Conservation (phyloP, 768 basidiomycete species). For the Suillus hirtellus region DNA sequence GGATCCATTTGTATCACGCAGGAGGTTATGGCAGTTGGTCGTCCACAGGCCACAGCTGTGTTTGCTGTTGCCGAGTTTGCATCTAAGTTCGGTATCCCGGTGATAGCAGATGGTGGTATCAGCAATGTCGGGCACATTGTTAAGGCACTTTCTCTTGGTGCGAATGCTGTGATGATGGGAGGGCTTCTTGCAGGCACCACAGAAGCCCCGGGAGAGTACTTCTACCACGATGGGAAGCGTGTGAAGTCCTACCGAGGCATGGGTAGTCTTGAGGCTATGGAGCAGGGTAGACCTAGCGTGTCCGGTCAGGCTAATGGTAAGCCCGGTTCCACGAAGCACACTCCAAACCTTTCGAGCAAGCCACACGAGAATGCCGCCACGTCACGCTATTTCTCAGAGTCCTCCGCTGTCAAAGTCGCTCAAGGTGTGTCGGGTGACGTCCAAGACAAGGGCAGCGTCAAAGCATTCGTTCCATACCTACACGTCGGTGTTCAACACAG, state of each 20-base stretch:
- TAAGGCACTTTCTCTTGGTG: constrained; percentile 93
- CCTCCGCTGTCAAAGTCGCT: constrained; percentile 90
- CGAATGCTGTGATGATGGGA: constrained; percentile 99
- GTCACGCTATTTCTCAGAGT: constrained; percentile 60
- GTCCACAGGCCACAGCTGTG: constrained; percentile 99
- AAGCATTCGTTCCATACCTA: constrained; percentile 88
- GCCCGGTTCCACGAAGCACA: constrained; percentile 44
- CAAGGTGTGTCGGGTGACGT: constrained; percentile 97
- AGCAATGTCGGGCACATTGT: constrained; percentile 96
- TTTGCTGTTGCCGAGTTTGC: constrained; percentile 94
- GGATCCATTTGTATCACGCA: constrained; percentile 99
- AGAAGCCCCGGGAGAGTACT: constrained; percentile 98
- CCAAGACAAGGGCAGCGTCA: constrained; percentile 94
- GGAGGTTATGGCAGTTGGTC: constrained; percentile 98
- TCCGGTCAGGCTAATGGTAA: constrained; percentile 24
- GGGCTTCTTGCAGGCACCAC: constrained; percentile 92
- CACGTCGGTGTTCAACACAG: constrained; percentile 87
- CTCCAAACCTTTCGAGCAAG: constrained; percentile 45
- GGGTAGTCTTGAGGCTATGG: constrained; percentile 96
- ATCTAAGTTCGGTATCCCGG: constrained; percentile 89
- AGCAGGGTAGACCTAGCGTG: constrained; percentile 57
- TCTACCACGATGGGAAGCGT: constrained; percentile 98
- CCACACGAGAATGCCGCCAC: constrained; percentile 91
- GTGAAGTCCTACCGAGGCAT: constrained; percentile 99
- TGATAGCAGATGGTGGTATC: constrained; percentile 96